Evolutionary conservation across 352 stramenopile genomes (phyloP), one percentile per base, ranked within the genome.

Genomic region (Globisporangium perplexum): DNA sequence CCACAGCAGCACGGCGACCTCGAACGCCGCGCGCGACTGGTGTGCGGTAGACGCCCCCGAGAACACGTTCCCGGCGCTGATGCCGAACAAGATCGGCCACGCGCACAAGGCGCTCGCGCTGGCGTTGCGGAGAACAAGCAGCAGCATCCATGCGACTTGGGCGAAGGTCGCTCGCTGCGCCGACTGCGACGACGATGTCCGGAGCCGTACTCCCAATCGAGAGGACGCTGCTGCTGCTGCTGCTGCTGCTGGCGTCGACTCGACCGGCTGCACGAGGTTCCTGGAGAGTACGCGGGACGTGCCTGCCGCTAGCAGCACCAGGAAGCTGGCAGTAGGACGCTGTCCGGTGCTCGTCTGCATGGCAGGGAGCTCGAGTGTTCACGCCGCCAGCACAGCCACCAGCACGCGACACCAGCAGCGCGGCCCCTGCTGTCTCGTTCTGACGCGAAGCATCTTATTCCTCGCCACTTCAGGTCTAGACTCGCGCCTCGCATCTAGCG

Each of bases 11-110:
- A 52, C 54, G 0, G 67, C 63, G 36, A 68, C 55, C 1, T 51
- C 47, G 24, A 76, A 68, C 41, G 63, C 58, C 7, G 17, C 20
- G 2, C 52, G 49, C 7, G 68, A 63, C 30, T 72, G 65, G 14
- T 71, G 43, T 31, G 51, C 52, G 12, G 65, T 58, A 6, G 61
- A 63, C 20, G 47, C 46, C 17, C 61, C 47, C 1, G 59, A 43
- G 39, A 73, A 70, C 15, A 58, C 18, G 44, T 73, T 70, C n/a
- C 66, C 62, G 4, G 56, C 5, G 48, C 60, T 62, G 46, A 63
- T 63, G n/a, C 41, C 50, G n/a, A 56, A 54, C 22, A 65, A 60
- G 39, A 63, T 46, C 10, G 62, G 31, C 26, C 33, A 59, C 0
- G 59, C 48, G 20, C 55, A 65, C 26, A 68, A 5, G 31, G 47